These are phyloP conservation scores for Fusarium pseudocircinatum DNA, from an alignment of 2,329 filamentous ascomycete species.

Conservation along the genomic window DNA sequence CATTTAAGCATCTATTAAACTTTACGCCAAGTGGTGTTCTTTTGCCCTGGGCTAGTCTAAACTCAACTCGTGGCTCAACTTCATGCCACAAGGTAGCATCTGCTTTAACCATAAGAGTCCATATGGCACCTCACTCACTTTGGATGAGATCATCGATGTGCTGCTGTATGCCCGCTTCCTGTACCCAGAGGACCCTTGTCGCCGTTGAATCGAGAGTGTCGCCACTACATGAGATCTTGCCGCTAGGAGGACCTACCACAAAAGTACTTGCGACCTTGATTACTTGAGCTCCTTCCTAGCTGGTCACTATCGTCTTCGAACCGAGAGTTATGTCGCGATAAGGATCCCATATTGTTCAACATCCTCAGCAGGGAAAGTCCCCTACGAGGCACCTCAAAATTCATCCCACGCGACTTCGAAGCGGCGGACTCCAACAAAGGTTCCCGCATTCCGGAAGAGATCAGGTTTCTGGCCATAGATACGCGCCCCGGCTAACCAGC, in stretches of 20 bases:
- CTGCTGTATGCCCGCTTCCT: background rate
- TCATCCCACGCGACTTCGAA: background rate
- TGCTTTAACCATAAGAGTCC: background rate
- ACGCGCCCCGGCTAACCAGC: background rate
- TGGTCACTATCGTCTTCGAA: background rate
- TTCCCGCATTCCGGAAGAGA: background rate
- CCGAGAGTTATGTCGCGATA: conserved; percentile 21
- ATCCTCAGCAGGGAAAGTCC: background rate
- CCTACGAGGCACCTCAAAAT: background rate
- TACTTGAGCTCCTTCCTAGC: conserved; percentile 36
- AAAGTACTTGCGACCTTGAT: conserved; percentile 27
- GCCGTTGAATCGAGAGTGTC: background rate
- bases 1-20: background rate
- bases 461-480: background rate
- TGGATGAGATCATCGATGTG: conserved; percentile 23
- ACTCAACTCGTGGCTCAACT: background rate
- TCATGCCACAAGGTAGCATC: background rate
- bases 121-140: background rate
- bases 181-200: conserved; percentile 15
- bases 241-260: conserved; percentile 1
- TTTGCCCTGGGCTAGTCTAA: background rate
- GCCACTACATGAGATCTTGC: conserved; percentile 3
- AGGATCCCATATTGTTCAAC: conserved; percentile 11
- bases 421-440: conserved; percentile 15
- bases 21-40: background rate